These are phyloP conservation scores for Ascochyta lentis DNA, from an alignment of 2,329 filamentous ascomycete genomes.

Conservation along the genomic window DNA sequence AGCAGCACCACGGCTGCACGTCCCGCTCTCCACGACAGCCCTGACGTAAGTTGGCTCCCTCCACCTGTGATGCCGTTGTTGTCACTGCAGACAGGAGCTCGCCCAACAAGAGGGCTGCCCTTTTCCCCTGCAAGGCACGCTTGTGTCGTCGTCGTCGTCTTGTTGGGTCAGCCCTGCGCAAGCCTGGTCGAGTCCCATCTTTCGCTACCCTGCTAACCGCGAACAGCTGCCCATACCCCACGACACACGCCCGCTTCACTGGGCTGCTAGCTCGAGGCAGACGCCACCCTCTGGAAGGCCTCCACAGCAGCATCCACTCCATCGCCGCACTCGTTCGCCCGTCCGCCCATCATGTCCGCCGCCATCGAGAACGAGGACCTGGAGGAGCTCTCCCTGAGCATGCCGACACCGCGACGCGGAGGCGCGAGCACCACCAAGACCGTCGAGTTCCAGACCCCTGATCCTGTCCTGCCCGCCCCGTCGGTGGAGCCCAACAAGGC, in stretches of 20 bases:
- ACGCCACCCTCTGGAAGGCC: background rate
- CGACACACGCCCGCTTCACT: background rate
- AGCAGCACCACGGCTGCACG: conserved; percentile 5
- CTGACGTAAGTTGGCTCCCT: conserved; percentile 14
- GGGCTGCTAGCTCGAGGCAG: background rate
- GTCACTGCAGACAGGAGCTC: background rate
- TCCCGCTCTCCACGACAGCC: conserved; percentile 4
- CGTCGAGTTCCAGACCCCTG: conserved; percentile 44
- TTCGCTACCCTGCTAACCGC: conserved; percentile 9
- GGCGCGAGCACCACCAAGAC: conserved; percentile 39
- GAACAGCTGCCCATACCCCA: conserved; percentile 6
- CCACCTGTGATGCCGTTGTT: background rate
- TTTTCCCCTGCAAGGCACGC: conserved; percentile 3
- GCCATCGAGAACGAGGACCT: conserved; percentile 77
- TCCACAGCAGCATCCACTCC: background rate
- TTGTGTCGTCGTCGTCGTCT: background rate
- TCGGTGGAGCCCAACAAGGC: conserved; percentile 50
- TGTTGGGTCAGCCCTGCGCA: background rate
- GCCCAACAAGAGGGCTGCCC: conserved; percentile 1
- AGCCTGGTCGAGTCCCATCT: background rate
- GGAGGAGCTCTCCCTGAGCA: conserved; percentile 71
- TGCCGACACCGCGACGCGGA: conserved; percentile 67
- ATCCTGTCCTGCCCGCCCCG: conserved; percentile 27
- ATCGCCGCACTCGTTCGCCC: background rate
- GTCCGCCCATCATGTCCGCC: conserved; percentile 43